These are phyloP conservation scores for Casuarina cunninghamiana DNA, from an alignment of 306 rosid species.

Conservation along the genomic window DNA sequence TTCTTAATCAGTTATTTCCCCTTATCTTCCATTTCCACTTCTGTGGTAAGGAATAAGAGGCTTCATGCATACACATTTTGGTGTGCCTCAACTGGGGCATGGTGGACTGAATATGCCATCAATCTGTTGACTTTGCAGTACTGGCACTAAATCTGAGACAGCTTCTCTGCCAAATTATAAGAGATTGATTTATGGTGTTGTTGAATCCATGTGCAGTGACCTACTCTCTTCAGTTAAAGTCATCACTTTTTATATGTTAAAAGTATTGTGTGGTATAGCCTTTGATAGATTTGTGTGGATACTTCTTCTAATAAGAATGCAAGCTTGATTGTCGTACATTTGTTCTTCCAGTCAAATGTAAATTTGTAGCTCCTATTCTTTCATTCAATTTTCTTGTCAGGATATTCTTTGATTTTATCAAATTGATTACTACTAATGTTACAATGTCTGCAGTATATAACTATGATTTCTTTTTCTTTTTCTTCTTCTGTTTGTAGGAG, in stretches of 20 bases:
- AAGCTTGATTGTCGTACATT: background rate
- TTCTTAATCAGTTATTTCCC: background rate
- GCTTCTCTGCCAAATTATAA: background rate
- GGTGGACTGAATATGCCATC: background rate
- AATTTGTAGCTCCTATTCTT: background rate
- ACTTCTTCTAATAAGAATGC: background rate
- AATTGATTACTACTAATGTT: background rate
- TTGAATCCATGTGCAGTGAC: background rate
- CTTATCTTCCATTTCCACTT: background rate
- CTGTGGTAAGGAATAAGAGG: background rate
- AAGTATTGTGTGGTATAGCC: background rate
- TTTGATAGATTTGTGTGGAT: background rate
- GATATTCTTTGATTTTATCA: background rate
- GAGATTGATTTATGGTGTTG: background rate
- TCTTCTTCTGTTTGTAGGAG: conserved; percentile 46
- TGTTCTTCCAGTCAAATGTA: background rate
- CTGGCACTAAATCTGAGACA: background rate
- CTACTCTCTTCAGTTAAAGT: background rate
- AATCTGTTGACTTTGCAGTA: background rate
- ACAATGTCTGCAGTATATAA: conserved; percentile 3
- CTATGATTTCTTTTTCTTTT: background rate
- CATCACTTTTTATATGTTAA: background rate
- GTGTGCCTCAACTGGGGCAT: background rate
- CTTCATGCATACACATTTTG: background rate
- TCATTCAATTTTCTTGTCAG: background rate